phyloP scores from a whole-genome alignment of 2,329 filamentous ascomycete species.

The Talaromyces sp. region DNA sequence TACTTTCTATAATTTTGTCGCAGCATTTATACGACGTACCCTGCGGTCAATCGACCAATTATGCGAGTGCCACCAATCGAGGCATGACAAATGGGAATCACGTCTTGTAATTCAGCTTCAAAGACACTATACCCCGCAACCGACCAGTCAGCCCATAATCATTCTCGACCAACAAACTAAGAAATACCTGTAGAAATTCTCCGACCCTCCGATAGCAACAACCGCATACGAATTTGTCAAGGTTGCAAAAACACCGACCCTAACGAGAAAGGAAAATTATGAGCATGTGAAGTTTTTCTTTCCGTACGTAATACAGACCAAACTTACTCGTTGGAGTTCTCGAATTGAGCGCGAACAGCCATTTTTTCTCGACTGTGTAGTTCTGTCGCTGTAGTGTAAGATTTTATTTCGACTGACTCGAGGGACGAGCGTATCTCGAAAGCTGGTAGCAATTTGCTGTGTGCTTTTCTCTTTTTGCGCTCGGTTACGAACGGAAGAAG shows the following conservation, averaged over 20 bases:
- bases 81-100: conserved; percentile 93
- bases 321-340: conserved; percentile 50
- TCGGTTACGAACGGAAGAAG: neutral
- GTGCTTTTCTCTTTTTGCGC: neutral
- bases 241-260: conserved; percentile 93
- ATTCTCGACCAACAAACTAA: conserved; percentile 5
- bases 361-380: conserved; percentile 29
- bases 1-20: neutral
- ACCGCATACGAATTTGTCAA: conserved; percentile 97
- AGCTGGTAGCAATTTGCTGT: neutral
- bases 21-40: conserved; percentile 52
- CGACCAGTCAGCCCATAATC: conserved; percentile 5
- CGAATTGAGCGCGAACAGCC: conserved; percentile 50
- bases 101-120: conserved; percentile 94
- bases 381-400: neutral
- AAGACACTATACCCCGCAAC: conserved; percentile 64
- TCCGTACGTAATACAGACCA: neutral
- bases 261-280: conserved; percentile 37
- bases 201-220: conserved; percentile 88
- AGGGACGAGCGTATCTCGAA: neutral
- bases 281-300: neutral
- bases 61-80: conserved; percentile 97
- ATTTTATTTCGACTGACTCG: conserved; percentile 1
- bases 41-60: conserved; percentile 89
- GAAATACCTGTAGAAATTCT: conserved; percentile 86